Conservation (phyloP, 306 rosid genomes). For the Lablab purpureus region DNA sequence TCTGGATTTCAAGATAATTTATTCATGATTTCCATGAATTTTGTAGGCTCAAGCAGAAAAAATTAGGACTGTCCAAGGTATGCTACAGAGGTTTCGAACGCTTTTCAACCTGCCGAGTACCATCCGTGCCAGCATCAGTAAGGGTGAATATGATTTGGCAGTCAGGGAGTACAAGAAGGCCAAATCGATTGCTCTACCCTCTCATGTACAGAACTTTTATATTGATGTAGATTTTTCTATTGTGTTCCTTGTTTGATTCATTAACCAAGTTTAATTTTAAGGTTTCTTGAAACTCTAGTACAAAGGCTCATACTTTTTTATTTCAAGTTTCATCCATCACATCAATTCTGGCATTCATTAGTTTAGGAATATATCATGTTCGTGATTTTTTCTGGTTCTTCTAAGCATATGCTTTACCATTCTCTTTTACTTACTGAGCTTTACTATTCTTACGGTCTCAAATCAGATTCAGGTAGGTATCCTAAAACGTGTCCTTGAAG, state of each 20-base stretch:
- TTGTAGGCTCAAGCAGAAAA: slow-evolving; percentile 97
- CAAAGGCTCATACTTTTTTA: slow-evolving; percentile 13
- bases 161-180: slow-evolving; percentile 99
- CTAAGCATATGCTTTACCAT: slow-evolving; percentile 30
- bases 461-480: slow-evolving; percentile 84
- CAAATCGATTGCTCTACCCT: slow-evolving; percentile 93
- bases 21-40: slow-evolving; percentile 40
- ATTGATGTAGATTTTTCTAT: slow-evolving; percentile 38
- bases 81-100: slow-evolving; percentile 97
- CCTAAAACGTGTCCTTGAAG: slow-evolving; percentile 98
- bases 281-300: slow-evolving; percentile 37
- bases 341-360: slow-evolving; percentile 37
- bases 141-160: slow-evolving; percentile 98
- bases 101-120: slow-evolving; percentile 95
- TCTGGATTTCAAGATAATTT: slow-evolving; percentile 47
- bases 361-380: slow-evolving; percentile 13
- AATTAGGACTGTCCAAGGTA: slow-evolving; percentile 97
- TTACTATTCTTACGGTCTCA: slow-evolving; percentile 30
- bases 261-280: slow-evolving; percentile 34
- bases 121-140: slow-evolving; percentile 91
- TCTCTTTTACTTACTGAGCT: slow-evolving; percentile 34
- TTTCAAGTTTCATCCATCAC: slow-evolving; percentile 2
- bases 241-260: slow-evolving; percentile 36
- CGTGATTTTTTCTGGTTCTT: slow-evolving; percentile 32
- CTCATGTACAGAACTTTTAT: slow-evolving; percentile 72